phyloP scores from a whole-genome alignment of 2,329 filamentous ascomycete genomes.

The Hymenoscyphus albidus region DNA sequence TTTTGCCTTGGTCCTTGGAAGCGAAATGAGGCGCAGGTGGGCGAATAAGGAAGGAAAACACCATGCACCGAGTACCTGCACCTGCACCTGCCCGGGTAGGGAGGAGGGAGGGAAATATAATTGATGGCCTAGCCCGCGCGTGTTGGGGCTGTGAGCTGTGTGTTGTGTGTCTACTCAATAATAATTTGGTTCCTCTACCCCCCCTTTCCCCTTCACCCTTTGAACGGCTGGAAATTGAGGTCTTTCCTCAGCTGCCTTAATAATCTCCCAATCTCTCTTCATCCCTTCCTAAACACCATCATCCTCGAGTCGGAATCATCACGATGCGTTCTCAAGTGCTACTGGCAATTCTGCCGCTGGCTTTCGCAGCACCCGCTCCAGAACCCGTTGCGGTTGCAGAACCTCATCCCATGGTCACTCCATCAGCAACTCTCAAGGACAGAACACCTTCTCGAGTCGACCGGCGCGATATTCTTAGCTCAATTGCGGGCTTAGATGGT shows the following conservation, averaged over 20 bases:
- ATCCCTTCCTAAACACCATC: neutral
- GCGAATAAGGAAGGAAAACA: neutral
- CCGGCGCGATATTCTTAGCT: conserved; percentile 43
- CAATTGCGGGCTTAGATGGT: conserved; percentile 45
- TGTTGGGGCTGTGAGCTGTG: neutral
- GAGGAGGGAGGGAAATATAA: neutral
- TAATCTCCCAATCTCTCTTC: neutral
- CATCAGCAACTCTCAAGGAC: conserved; percentile 41
- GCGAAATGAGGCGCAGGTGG: neutral
- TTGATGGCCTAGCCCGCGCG: neutral
- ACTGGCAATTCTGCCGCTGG: conserved; percentile 24
- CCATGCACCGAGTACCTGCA: neutral
- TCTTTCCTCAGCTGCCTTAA: neutral
- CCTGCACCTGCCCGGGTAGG: too few relatives aligned
- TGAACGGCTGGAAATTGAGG: neutral
- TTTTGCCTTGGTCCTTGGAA: conserved; percentile 6
- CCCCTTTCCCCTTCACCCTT: neutral
- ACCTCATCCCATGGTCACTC: conserved; percentile 45
- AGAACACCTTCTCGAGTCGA: conserved; percentile 39
- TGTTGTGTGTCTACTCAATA: neutral
- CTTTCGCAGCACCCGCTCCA: conserved; percentile 26
- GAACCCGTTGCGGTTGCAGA: conserved; percentile 26
- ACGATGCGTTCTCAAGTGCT: conserved; percentile 13
- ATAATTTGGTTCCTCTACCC: neutral
- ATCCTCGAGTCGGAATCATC: neutral